These are phyloP conservation scores for Heimioporus punctisporus DNA, from an alignment of 1,284 basidiomycete genomes.

Conservation along the genomic window DNA sequence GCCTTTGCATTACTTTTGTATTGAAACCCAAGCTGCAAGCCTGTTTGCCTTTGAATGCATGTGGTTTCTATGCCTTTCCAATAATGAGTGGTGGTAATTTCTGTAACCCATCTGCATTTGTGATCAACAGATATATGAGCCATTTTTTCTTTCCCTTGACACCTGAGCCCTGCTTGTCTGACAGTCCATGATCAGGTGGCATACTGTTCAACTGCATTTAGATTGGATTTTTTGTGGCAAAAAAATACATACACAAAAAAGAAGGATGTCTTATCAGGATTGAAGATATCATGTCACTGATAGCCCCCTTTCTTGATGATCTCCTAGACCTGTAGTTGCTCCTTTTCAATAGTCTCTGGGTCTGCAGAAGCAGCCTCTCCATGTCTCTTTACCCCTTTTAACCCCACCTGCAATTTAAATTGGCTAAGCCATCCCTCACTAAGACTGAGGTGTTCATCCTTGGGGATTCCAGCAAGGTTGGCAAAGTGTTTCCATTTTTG, in stretches of 20 bases:
- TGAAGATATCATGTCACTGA: conserved; percentile 7
- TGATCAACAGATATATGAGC: background rate
- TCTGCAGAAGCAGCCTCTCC: conserved; percentile 9
- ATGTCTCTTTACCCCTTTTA: conserved; percentile 1
- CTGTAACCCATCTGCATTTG: no score
- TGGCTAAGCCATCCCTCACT: conserved; percentile 5
- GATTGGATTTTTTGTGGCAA: background rate
- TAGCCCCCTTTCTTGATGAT: background rate
- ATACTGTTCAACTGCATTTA: background rate
- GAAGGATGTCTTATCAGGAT: background rate
- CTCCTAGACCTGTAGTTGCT: background rate
- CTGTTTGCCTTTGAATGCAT: no score
- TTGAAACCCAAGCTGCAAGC: background rate
- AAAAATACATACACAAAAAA: conserved; percentile 7
- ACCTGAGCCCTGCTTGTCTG: background rate
- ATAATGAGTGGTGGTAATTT: no score
- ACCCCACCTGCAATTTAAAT: background rate
- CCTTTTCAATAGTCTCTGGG: background rate
- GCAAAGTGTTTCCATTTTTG: conserved; percentile 14
- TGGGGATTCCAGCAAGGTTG: background rate
- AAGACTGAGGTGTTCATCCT: background rate
- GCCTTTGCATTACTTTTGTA: background rate
- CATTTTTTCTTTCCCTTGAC: background rate
- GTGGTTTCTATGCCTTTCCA: no score
- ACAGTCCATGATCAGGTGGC: conserved; percentile 7